These are phyloP conservation scores for Oenanthe sinensis DNA, from an alignment of 129 eudicot species.

Conservation along the genomic window DNA sequence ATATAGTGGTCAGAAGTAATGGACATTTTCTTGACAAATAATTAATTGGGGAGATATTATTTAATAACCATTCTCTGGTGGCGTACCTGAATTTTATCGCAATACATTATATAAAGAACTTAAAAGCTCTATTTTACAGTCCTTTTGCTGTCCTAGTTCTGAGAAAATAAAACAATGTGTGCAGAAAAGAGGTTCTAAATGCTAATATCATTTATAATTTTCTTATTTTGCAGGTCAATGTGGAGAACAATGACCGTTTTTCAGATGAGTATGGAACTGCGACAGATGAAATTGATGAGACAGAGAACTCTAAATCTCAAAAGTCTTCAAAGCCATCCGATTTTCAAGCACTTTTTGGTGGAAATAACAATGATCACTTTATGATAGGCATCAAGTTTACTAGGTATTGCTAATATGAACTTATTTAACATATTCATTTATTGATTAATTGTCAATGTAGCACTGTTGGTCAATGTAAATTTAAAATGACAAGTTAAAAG, in stretches of 20 bases:
- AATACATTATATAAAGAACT: not conserved
- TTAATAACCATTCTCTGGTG: not conserved
- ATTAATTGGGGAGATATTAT: not conserved
- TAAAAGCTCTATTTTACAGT: not conserved
- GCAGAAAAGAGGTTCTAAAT: not conserved
- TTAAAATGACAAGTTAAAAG: not conserved
- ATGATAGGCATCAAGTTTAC: conserved; percentile 79
- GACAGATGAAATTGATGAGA: conserved; percentile 32
- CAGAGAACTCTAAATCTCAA: conserved; percentile 29
- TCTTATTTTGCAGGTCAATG: conserved; percentile 38
- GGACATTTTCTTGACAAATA: not conserved
- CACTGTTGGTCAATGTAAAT: not conserved
- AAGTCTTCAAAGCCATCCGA: conserved; percentile 73
- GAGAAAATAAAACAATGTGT: not conserved
- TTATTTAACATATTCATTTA: not conserved
- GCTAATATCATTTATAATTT: conserved; percentile 6
- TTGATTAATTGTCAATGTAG: not conserved
- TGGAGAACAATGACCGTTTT: conserved; percentile 69
- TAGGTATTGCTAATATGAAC: conserved; percentile 35
- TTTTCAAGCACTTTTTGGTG: conserved; percentile 56
- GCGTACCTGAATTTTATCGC: not conserved
- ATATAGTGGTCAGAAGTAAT: not conserved
- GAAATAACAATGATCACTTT: conserved; percentile 68
- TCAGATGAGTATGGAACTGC: conserved; percentile 56
- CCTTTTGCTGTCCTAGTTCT: not conserved